A percentile compares a stretch with the other conserved stretches of the same genome.
These are phyloP conservation scores for Xylariaceae sp. DNA, from an alignment of 2,329 filamentous ascomycete genomes.

Conservation along the genomic window DNA sequence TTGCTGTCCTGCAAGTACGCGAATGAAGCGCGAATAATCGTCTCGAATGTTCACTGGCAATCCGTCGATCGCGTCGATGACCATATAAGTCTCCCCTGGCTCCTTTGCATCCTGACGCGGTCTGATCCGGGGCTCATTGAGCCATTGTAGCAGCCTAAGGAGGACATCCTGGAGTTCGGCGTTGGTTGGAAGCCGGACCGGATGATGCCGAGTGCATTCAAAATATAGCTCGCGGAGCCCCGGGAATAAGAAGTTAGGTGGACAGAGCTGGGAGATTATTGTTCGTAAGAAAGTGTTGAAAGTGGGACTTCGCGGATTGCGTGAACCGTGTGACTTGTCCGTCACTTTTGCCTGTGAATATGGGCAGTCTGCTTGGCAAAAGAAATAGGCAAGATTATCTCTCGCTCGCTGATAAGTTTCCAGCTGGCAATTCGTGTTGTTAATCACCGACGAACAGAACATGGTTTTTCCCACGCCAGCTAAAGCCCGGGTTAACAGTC, in stretches of 20 bases:
- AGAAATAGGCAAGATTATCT: conserved; percentile 19
- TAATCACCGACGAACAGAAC: conserved; percentile 14
- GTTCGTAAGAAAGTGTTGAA: conserved; percentile 14
- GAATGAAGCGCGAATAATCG: conserved; percentile 9
- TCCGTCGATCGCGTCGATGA: conserved; percentile 12
- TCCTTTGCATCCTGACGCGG: neutral
- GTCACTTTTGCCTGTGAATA: neutral
- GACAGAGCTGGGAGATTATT: conserved; percentile 14
- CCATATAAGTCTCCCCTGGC: conserved; percentile 15
- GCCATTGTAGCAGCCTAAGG: conserved; percentile 4
- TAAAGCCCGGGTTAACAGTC: conserved; percentile 1
- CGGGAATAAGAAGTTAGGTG: conserved; percentile 5
- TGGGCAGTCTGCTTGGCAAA: conserved; percentile 9
- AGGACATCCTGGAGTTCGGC: conserved; percentile 8
- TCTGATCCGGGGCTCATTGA: neutral
- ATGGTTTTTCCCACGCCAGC: conserved; percentile 17
- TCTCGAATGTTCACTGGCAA: conserved; percentile 2
- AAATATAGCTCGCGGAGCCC: conserved; percentile 8
- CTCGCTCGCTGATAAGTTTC: neutral
- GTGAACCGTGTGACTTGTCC: no score
- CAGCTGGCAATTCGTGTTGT: conserved; percentile 8
- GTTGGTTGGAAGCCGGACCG: conserved; percentile 6
- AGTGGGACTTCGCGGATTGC: neutral
- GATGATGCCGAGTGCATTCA: conserved; percentile 10
- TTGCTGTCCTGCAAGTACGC: neutral